Base-by-base conservation (phyloP, 805 yeast species). In the Danielia reshetovae region DNA sequence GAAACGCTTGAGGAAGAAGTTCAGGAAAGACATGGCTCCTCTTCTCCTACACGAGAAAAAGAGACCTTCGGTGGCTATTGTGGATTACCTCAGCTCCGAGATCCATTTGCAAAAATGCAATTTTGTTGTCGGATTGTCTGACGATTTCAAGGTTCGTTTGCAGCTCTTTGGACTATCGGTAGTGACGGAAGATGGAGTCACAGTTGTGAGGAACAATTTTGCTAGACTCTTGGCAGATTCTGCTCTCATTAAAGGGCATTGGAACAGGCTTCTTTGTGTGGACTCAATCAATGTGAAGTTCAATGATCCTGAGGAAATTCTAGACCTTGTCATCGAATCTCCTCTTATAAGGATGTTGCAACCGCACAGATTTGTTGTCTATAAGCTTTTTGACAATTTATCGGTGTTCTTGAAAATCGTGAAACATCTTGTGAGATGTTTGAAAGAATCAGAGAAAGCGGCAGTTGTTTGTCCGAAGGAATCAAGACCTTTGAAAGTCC, bases 321-420 rank as follows among this genome's bases (percentile, higher is more conserved):
- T 36, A 7, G 9, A 18, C 6, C 18, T 35, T 16, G 32, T 29
- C 4, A 36, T 65, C 9, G 54, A 48, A 11, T 27, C 51, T 3
- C 24, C 36, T 5, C 38, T 57, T 6, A 55, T 67, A 5, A 45
- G 62, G 26, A 41, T 65, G 11, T 44, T 59, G 18, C 72, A 65
- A 27, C 71, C 72, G 1, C 62, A 67, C 43, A 41, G 49, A 13
- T 63, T 65, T 42, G 57, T 65, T 10, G 63, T 57, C 1, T 57
- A 65, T 44, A 51, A 56, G 36, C 43, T 67, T 7, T 65, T 67
- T 42, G 73, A 67, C 35, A 62, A 59, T 34, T 24, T 67, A 5
- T 58, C 70, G 0, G 46, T 61, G 7, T 50, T 62, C 6, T 29
- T 59, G 4, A 67, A 66, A 35, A 43, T 59, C 2, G 42, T 56